These are phyloP conservation scores for Voacanga thouarsii DNA, from an alignment of 257 asterid species.

Conservation along the genomic window DNA sequence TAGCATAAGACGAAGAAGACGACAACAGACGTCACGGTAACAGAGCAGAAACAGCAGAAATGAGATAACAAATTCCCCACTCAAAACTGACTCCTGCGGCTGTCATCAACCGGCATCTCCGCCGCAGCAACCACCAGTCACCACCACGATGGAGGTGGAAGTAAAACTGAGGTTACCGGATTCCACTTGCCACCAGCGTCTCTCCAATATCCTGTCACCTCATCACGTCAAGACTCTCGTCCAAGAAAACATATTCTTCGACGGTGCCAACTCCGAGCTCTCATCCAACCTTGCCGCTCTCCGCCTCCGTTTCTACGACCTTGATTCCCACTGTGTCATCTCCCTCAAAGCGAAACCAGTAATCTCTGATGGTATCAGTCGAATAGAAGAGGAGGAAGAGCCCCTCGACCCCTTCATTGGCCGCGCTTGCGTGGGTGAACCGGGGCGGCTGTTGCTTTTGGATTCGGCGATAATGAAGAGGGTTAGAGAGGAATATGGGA, in stretches of 20 bases:
- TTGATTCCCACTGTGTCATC: constrained; percentile 61
- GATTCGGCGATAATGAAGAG: constrained; percentile 47
- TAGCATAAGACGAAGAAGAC: too few species aligned
- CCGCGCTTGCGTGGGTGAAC: constrained; percentile 69
- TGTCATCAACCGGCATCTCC: background rate
- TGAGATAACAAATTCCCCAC: background rate
- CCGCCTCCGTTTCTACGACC: constrained; percentile 95
- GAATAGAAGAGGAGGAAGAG: constrained; percentile 70
- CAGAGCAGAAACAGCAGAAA: background rate
- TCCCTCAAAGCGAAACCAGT: constrained; percentile 72
- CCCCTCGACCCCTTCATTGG: constrained; percentile 62
- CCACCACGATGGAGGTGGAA: constrained; percentile 65
- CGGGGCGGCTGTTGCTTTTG: constrained; percentile 50
- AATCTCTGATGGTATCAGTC: constrained; percentile 67
- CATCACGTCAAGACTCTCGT: constrained; percentile 60
- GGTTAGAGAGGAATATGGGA: constrained; percentile 50
- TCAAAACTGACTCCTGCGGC: background rate
- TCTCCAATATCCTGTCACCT: constrained; percentile 60
- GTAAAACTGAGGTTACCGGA: constrained; percentile 75
- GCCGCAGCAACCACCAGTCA: constrained; percentile 2
- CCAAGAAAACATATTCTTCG: constrained; percentile 86
- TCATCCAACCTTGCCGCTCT: constrained; percentile 73
- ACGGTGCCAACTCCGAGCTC: constrained; percentile 64
- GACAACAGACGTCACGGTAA: background rate
- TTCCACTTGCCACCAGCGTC: constrained; percentile 58